phyloP scores from a whole-genome alignment of 1,284 basidiomycete species.

The Pseudozyma tsukubaensis region DNA sequence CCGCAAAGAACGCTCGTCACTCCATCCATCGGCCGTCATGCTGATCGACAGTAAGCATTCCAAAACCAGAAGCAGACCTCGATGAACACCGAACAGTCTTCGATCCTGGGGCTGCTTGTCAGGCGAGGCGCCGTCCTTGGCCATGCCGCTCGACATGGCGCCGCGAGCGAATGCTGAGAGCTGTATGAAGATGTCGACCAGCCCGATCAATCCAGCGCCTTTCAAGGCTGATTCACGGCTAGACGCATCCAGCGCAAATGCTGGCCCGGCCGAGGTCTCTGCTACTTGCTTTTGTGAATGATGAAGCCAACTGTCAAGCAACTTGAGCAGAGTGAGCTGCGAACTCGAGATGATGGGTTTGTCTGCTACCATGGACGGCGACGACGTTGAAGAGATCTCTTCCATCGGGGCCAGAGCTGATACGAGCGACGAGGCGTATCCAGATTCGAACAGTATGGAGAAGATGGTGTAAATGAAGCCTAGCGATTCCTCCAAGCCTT shows the following conservation, averaged over 20 bases:
- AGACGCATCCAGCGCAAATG: no score
- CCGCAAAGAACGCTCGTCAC: neutral
- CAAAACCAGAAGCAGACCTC: constrained; percentile 40
- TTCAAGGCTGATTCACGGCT: no score
- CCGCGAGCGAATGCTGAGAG: constrained; percentile 40
- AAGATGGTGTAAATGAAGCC: constrained; percentile 52
- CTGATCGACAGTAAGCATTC: constrained; percentile 45
- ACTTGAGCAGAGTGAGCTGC: constrained; percentile 51
- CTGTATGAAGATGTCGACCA: constrained; percentile 23
- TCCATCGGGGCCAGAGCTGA: constrained; percentile 26
- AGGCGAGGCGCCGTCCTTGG: constrained; percentile 17
- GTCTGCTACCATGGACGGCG: constrained; percentile 3
- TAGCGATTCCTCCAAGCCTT: constrained; percentile 38
- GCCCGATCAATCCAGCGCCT: constrained; percentile 12
- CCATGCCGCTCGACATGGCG: constrained; percentile 35
- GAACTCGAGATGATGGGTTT: constrained; percentile 31
- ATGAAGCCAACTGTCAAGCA: constrained; percentile 53
- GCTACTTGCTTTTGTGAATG: constrained; percentile 13
- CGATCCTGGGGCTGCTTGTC: constrained; percentile 37
- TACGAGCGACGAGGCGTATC: constrained; percentile 26
- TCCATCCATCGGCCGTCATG: constrained; percentile 45
- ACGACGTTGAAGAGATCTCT: constrained; percentile 10
- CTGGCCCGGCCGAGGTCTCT: neutral
- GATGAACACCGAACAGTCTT: constrained; percentile 45
- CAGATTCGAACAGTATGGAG: constrained; percentile 34